These are phyloP conservation scores for Neopestalotiopsis sp. DNA, from an alignment of 2,329 filamentous ascomycete genomes.

Conservation along the genomic window DNA sequence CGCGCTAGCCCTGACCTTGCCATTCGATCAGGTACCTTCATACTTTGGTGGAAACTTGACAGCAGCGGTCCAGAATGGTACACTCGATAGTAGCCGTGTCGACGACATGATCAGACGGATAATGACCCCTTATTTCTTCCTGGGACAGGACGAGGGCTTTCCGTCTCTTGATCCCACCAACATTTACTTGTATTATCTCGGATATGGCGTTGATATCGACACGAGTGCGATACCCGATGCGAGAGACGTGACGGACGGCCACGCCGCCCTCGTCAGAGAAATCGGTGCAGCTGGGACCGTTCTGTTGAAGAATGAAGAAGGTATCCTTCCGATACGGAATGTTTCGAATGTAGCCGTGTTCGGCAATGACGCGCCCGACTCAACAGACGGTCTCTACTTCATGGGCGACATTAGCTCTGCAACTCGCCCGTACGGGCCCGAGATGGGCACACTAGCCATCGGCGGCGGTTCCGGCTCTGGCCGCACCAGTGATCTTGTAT, in stretches of 20 bases:
- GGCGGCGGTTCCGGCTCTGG: conserved; percentile 61
- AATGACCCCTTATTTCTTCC: no score
- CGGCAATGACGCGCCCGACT: conserved; percentile 55
- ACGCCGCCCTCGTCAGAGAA: conserved; percentile 74
- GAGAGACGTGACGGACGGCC: conserved; percentile 78
- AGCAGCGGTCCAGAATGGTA: conserved; percentile 63
- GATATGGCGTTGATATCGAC: conserved; percentile 37
- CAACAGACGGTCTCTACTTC: conserved; percentile 51
- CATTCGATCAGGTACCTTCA: no score
- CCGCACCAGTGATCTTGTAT: conserved; percentile 56
- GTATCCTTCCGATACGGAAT: conserved; percentile 50
- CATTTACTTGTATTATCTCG: conserved; percentile 51
- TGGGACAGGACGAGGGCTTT: no score
- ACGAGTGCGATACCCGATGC: conserved; percentile 48
- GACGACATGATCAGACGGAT: conserved; percentile 56
- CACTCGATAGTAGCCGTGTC: conserved; percentile 57
- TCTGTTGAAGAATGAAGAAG: conserved; percentile 65
- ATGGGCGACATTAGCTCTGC: neutral
- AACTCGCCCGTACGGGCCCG: conserved; percentile 25
- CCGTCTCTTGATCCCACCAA: no score
- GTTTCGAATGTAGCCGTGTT: conserved; percentile 49
- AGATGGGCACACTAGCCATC: conserved; percentile 56
- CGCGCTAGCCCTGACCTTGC: no score
- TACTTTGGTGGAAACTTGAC: conserved; percentile 58
- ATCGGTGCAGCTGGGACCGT: conserved; percentile 82